Evolutionary conservation across 2,329 filamentous ascomycete species (phyloP).

Genomic region (Nothophoma quercina): DNA sequence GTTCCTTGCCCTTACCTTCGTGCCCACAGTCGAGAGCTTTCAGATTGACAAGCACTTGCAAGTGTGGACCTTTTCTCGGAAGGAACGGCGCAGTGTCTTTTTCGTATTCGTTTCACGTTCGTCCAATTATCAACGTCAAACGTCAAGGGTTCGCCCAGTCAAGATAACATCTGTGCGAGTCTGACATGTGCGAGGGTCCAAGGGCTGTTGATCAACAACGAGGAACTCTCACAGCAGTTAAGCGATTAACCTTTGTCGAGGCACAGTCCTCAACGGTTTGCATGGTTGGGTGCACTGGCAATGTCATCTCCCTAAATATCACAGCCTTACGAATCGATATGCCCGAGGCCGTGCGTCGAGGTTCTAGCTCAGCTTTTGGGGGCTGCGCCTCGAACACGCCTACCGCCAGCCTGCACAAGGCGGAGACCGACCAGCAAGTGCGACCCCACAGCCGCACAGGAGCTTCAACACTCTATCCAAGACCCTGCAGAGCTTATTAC

Average conservation of each 20-base stretch:
- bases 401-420: constrained; percentile 33
- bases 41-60: constrained; percentile 15
- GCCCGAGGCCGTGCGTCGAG: constrained; percentile 15
- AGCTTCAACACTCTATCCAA: constrained; percentile 27
- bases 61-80: constrained; percentile 5
- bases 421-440: constrained; percentile 33
- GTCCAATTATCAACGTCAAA: constrained; percentile 2
- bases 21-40: constrained; percentile 1
- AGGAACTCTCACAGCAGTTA: neutral
- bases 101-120: constrained; percentile 14
- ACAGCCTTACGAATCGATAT: constrained; percentile 19
- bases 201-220: constrained; percentile 5
- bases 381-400: constrained; percentile 29
- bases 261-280: neutral
- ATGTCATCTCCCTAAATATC: constrained; percentile 15
- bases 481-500: constrained; percentile 26
- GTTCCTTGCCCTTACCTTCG: neutral
- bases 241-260: neutral
- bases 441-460: constrained; percentile 38
- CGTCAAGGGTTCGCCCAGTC: constrained; percentile 3
- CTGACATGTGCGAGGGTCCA: neutral
- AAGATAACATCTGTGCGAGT: constrained; percentile 6
- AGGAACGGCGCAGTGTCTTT: constrained; percentile 15
- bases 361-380: constrained; percentile 25
- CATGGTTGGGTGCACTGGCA: constrained; percentile 5